These are phyloP conservation scores for Komagataella kurtzmanii DNA, from an alignment of 805 yeast species.

Conservation along the genomic window DNA sequence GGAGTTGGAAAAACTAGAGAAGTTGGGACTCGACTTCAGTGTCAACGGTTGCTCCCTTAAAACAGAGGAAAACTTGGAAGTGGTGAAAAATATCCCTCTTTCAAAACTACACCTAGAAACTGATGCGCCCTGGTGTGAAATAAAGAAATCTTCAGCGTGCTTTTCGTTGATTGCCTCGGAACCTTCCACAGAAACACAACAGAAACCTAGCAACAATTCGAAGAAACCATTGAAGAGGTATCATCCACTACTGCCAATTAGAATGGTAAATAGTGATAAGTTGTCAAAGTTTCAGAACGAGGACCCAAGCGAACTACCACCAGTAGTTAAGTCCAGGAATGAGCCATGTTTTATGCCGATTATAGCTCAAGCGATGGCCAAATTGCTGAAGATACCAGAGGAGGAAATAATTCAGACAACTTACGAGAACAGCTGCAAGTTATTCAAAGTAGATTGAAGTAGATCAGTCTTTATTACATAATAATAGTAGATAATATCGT, in stretches of 20 bases:
- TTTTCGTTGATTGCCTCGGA: slow-evolving; percentile 20
- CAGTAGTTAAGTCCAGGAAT: slow-evolving; percentile 70
- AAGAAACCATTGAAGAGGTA: slow-evolving; percentile 15
- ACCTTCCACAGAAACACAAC: slow-evolving; percentile 42
- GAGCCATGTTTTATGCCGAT: slow-evolving; percentile 84
- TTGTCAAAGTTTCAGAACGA: slow-evolving; percentile 12
- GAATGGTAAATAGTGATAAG: slow-evolving; percentile 49
- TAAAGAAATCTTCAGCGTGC: slow-evolving; percentile 71
- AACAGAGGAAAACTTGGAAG: slow-evolving; percentile 58
- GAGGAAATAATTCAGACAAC: slow-evolving; percentile 31
- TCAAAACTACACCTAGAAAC: slow-evolving; percentile 73
- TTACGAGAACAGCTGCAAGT: slow-evolving; percentile 33
- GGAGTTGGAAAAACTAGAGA: slow-evolving; percentile 47
- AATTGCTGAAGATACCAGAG: slow-evolving; percentile 27
- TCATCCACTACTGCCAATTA: slow-evolving; percentile 45
- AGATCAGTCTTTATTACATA: neutral
- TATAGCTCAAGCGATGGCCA: slow-evolving; percentile 60
- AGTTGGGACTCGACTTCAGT: slow-evolving; percentile 57
- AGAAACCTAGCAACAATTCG: slow-evolving; percentile 5
- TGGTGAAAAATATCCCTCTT: slow-evolving; percentile 55
- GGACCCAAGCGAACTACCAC: slow-evolving; percentile 19
- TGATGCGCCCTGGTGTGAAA: slow-evolving; percentile 98
- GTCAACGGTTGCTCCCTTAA: slow-evolving; percentile 90
- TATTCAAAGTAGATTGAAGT: slow-evolving; percentile 21
- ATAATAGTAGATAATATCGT: neutral